Conservation (phyloP, 352 stramenopile genomes). For the Peronospora belbahrii region DNA sequence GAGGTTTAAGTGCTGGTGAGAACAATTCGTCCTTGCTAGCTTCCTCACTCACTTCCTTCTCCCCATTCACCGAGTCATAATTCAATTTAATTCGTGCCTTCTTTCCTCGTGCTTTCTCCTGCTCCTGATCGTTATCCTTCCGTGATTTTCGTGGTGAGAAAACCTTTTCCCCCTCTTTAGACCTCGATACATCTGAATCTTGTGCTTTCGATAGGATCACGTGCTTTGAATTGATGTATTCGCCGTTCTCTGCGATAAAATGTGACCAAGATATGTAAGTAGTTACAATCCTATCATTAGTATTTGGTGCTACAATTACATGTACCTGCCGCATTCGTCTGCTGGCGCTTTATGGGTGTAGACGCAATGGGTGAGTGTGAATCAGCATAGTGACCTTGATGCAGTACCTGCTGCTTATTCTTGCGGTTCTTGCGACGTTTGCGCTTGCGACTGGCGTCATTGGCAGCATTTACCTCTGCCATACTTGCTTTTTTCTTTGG, state of each 20-base stretch:
- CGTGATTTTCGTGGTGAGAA: constrained; percentile 59
- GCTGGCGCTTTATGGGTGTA: constrained; percentile 73
- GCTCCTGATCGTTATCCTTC: constrained; percentile 42
- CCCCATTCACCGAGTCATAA: constrained; percentile 13
- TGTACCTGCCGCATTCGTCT: constrained; percentile 35
- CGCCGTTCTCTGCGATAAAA: constrained; percentile 35
- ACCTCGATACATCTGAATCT: constrained; percentile 15
- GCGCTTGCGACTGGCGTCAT: constrained; percentile 22
- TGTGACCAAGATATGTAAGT: not conserved
- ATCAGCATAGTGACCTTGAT: constrained; percentile 64
- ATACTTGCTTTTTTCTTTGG: constrained; percentile 2
- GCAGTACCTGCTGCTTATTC: constrained; percentile 11
- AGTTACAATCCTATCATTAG: not conserved
- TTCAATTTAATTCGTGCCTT: constrained; percentile 21
- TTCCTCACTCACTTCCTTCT: constrained; percentile 12
- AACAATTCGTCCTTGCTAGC: constrained; percentile 53
- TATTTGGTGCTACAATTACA: not conserved
- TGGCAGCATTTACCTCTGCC: constrained; percentile 4
- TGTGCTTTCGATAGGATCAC: constrained; percentile 1
- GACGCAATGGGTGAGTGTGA: constrained; percentile 77
- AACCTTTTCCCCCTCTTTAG: constrained; percentile 36
- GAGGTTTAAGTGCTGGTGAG: constrained; percentile 60
- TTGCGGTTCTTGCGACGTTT: constrained; percentile 29
- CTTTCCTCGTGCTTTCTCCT: constrained; percentile 13
- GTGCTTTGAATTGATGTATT: constrained; percentile 42